A percentile compares a stretch with the other conserved stretches of the same genome.
These are phyloP conservation scores for Pestalotiopsis sp. DNA, from an alignment of 2,329 filamentous ascomycete genomes.

Conservation along the genomic window DNA sequence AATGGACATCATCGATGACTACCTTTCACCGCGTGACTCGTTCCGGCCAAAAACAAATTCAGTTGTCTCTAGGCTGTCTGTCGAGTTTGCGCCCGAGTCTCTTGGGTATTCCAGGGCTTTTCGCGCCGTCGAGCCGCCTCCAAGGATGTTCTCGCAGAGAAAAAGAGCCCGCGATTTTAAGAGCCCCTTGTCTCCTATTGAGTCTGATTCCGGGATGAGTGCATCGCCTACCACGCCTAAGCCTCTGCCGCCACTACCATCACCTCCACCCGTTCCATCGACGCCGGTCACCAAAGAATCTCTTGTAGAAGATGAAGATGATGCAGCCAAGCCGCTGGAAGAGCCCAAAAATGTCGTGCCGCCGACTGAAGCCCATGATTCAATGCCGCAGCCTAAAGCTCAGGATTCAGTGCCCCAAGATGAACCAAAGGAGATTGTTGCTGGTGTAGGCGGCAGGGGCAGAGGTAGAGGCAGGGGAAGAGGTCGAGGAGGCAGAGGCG, in stretches of 20 bases:
- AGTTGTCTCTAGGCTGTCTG: not conserved
- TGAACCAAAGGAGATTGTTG: not conserved
- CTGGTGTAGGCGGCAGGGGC: not conserved
- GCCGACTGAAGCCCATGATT: not conserved
- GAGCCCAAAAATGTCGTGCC: not conserved
- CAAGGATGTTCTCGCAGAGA: not conserved
- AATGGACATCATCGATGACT: conserved; percentile 10
- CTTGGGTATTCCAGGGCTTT: not conserved
- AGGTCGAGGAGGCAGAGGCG: not conserved
- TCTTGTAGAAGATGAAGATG: not conserved
- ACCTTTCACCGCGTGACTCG: not conserved
- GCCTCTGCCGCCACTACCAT: not conserved
- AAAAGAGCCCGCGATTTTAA: not conserved
- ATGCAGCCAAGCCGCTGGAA: not conserved
- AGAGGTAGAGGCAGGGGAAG: not conserved
- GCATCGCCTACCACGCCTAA: conserved; percentile 1
- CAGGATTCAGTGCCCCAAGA: not conserved
- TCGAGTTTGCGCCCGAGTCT: conserved; percentile 7
- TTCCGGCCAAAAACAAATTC: not conserved
- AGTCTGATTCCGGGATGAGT: not conserved
- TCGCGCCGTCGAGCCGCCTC: not conserved
- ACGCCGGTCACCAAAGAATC: not conserved
- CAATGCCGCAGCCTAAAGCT: not conserved
- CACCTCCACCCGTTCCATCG: not conserved
- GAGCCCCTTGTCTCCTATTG: conserved; percentile 1